Percentiles rank a stretch among this genome's conserved stretches.
These are phyloP conservation scores for Nicotiana tabacum DNA, from an alignment of 257 asterid species.

Conservation along the genomic window DNA sequence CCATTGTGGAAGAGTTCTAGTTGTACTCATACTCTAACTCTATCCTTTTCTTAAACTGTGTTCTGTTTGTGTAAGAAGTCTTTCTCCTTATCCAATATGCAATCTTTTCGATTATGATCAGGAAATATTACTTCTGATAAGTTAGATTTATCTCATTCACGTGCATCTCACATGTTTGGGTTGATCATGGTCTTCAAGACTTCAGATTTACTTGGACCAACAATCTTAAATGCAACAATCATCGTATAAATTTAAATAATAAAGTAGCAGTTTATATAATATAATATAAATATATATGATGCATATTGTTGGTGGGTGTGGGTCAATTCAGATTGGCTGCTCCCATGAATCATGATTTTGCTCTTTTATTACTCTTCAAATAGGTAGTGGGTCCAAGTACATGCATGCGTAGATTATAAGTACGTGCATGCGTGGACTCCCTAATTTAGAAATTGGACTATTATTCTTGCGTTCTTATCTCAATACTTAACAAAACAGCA, in stretches of 20 bases:
- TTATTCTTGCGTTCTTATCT: neutral
- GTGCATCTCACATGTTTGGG: too few species aligned
- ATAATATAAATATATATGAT: too few species aligned
- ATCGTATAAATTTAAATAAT: neutral
- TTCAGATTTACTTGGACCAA: too few species aligned
- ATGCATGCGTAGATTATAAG: neutral
- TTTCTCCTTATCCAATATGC: too few species aligned
- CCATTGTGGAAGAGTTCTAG: too few species aligned
- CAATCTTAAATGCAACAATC: neutral
- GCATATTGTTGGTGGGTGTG: neutral
- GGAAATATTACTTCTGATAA: too few species aligned
- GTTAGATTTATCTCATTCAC: too few species aligned
- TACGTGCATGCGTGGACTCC: neutral
- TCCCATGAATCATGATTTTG: neutral
- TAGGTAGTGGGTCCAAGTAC: neutral
- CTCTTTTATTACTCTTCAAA: neutral
- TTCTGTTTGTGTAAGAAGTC: too few species aligned
- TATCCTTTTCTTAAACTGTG: too few species aligned
- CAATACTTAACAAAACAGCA: neutral
- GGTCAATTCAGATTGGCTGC: conserved; percentile 4
- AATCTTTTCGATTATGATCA: too few species aligned
- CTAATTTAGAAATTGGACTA: neutral
- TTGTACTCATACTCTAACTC: too few species aligned
- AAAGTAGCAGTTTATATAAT: neutral
- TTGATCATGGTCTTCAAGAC: too few species aligned